Evolutionary conservation across 2,329 filamentous ascomycete genomes (phyloP), one percentile per base, ranked within the genome.

Genomic region (Botryotinia globosa): DNA sequence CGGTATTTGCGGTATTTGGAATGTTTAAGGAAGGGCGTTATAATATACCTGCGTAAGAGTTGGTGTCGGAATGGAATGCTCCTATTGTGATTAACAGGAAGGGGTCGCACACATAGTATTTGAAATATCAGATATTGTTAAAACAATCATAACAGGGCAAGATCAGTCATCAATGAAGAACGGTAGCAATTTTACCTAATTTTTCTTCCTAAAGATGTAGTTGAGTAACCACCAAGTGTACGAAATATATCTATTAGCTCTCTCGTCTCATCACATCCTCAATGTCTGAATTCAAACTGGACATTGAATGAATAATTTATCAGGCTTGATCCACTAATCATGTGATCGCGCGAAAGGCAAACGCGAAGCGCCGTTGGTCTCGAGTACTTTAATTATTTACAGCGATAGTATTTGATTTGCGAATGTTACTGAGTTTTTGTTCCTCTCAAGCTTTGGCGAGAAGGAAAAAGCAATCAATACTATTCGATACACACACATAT

Each of bases 11-110:
- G 39, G 48, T 56, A 58, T 25, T 48, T 56, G 63, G 29, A 29
- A 22, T 67, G 29, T 37, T 61, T 61, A 73, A 56, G 51, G 63
- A 45, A 59, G 42, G 71, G 45, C n/a, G 56, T 59, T 56, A 54
- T 39, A 51, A 54, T 63, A 51, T 62, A 62, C 48, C 45, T 42
- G 44, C 69, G 58, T 61, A 63, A 59, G 42, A 54, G 63, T 61
- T 48, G 63, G 29, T 71, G 61, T 39, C 44, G n/a, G 62, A 25
- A 58, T 64, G 42, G n/a, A n/a, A 20, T 20, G 3, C 34, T 42
- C 29, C 34, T 56, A 56, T 37, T 56, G 48, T 56, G 18, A 22
- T 37, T 29, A 56, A 9, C 56, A 54, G 37, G n/a, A 25, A 51
- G 2, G 34, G 25, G 10, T 39, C 34, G 39, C 25, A 32, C 18